These are phyloP conservation scores for Lobosporangium transversale DNA, from an alignment of 192 early-diverging fungal genomes.

Conservation along the genomic window DNA sequence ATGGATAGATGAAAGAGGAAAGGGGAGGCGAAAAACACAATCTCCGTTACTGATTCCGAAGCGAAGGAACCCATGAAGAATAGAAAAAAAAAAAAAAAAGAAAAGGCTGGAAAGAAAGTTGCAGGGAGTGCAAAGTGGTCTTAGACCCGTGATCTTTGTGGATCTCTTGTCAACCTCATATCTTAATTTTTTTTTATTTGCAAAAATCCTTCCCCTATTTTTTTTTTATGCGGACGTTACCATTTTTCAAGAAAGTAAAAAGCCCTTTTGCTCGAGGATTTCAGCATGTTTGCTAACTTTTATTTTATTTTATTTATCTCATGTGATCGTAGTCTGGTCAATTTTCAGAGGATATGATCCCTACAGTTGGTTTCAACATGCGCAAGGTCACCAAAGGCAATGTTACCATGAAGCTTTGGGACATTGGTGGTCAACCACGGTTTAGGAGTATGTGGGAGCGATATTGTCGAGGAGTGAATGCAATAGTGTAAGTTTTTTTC, in stretches of 20 bases:
- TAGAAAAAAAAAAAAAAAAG: no score
- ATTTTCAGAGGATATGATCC: constrained; percentile 91
- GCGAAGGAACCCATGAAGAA: no score
- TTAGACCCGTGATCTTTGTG: no score
- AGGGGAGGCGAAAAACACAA: no score
- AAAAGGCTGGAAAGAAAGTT: no score
- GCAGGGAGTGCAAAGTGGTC: no score
- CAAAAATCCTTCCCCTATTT: background rate
- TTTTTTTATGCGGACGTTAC: background rate
- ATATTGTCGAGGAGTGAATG: constrained; percentile 93
- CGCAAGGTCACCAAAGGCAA: constrained; percentile 92
- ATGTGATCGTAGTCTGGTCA: constrained; percentile 82
- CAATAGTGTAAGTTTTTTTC: constrained; percentile 85
- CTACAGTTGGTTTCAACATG: constrained; percentile 99
- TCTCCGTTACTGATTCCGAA: no score
- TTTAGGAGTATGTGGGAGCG: constrained; percentile 98
- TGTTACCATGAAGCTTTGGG: constrained; percentile 99
- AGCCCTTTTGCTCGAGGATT: background rate
- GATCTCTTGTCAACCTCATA: no score
- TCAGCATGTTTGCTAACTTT: background rate
- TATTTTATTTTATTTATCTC: no score
- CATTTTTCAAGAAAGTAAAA: no score
- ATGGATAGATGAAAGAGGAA: no score
- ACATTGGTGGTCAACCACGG: constrained; percentile 97
- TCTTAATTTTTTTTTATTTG: background rate